These are phyloP conservation scores for Saturnispora saitoi DNA, from an alignment of 805 yeast species.

Conservation along the genomic window DNA sequence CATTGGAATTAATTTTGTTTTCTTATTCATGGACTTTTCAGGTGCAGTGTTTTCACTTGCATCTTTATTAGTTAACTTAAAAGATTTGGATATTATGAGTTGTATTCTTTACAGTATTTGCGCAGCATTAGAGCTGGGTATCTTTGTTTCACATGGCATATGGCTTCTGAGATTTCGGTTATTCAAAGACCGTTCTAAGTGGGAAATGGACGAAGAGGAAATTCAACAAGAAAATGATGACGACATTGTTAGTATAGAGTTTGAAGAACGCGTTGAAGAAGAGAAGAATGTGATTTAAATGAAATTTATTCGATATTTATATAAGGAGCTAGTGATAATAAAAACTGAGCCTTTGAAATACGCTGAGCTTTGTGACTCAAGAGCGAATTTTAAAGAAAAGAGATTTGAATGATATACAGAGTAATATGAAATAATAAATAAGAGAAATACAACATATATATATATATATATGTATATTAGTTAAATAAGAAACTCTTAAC, in stretches of 20 bases:
- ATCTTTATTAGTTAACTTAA: slow-evolving; percentile 42
- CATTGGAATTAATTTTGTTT: slow-evolving; percentile 45
- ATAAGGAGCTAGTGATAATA: neutral
- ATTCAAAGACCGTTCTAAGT: slow-evolving; percentile 11
- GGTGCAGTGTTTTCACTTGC: slow-evolving; percentile 60
- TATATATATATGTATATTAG: no score
- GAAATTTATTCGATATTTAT: neutral
- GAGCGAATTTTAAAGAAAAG: neutral
- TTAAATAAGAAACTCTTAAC: slow-evolving; percentile 14
- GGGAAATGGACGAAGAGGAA: slow-evolving; percentile 3
- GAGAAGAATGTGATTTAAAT: neutral
- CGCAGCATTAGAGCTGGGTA: slow-evolving; percentile 68
- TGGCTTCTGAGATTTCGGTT: slow-evolving; percentile 50
- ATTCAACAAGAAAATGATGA: neutral
- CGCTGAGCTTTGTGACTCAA: neutral
- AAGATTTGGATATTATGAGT: slow-evolving; percentile 67
- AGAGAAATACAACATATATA: neutral
- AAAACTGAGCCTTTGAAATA: neutral
- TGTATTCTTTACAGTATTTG: slow-evolving; percentile 67
- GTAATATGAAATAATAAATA: slow-evolving; percentile 1
- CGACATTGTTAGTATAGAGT: neutral
- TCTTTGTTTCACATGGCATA: slow-evolving; percentile 56
- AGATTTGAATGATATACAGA: slow-evolving; percentile 4
- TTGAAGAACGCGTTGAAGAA: neutral
- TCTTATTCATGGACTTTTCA: slow-evolving; percentile 39